A percentile compares a stretch with the other conserved stretches of the same genome.
These are phyloP conservation scores for Colletotrichum zoysiae DNA, from an alignment of 2,329 filamentous ascomycete species.

Conservation along the genomic window DNA sequence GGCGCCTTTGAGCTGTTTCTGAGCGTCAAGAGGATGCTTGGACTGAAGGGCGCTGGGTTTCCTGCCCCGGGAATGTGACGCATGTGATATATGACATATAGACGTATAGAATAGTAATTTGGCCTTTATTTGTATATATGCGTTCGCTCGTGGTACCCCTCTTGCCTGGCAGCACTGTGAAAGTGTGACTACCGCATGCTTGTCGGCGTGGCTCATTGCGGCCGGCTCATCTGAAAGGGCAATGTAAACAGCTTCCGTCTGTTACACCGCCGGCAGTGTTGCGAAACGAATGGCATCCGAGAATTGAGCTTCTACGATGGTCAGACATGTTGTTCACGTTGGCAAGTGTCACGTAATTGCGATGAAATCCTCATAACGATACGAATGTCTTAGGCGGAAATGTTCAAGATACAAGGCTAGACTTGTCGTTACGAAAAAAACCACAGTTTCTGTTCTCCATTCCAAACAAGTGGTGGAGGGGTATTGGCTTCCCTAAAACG, in stretches of 20 bases:
- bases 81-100: constrained; percentile 27
- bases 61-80: constrained; percentile 34
- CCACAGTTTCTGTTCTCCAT: not conserved
- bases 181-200: not conserved
- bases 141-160: no score
- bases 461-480: not conserved
- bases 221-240: no score
- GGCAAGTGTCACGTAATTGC: not conserved
- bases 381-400: not conserved
- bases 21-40: constrained; percentile 62
- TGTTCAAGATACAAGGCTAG: constrained; percentile 4
- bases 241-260: not conserved
- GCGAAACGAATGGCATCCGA: rapidly evolving
- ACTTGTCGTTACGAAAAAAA: not conserved
- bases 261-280: not conserved
- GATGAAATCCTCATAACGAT: not conserved
- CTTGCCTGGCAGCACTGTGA: not conserved
- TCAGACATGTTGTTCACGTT: not conserved
- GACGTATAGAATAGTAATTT: constrained; percentile 36
- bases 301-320: not conserved
- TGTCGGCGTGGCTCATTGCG: not conserved
- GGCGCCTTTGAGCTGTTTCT: constrained; percentile 74
- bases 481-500: constrained; percentile 7
- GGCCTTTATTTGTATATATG: not conserved
- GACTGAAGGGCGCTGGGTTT: constrained; percentile 44